Evolutionary conservation across 2,329 filamentous ascomycete species (phyloP).

Genomic region (Pseudocercospora fuligena): DNA sequence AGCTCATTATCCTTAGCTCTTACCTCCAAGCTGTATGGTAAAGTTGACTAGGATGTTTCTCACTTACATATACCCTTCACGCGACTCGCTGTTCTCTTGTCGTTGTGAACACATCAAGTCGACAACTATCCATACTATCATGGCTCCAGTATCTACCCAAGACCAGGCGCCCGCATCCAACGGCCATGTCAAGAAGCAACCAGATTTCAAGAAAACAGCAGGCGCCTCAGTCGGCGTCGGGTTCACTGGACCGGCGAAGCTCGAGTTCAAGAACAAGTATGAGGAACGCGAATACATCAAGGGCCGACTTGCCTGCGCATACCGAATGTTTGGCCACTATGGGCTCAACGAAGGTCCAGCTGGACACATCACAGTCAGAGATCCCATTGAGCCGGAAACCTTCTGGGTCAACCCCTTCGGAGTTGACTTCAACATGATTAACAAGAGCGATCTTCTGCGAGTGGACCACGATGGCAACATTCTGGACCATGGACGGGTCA

Average conservation of each 20-base stretch:
- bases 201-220: constrained; percentile 18
- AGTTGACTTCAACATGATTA: constrained; percentile 44
- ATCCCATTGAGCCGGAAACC: constrained; percentile 43
- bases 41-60: background rate
- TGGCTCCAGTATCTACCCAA: constrained; percentile 21
- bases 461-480: constrained; percentile 47
- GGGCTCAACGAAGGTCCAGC: constrained; percentile 40
- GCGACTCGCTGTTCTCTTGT: background rate
- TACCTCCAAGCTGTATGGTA: background rate
- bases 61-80: background rate
- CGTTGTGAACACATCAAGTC: background rate
- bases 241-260: constrained; percentile 15
- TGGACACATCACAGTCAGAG: constrained; percentile 47
- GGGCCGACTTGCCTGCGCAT: constrained; percentile 45
- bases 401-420: constrained; percentile 46
- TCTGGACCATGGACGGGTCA: constrained; percentile 40
- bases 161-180: constrained; percentile 6
- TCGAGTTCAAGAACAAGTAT: constrained; percentile 29
- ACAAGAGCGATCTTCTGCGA: constrained; percentile 45
- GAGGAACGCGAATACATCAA: constrained; percentile 42
- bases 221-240: constrained; percentile 17
- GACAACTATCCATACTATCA: background rate
- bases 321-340: constrained; percentile 43
- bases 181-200: constrained; percentile 13
- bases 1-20: background rate